Base-by-base conservation (phyloP, 345 rosid genomes). In the Eucalyptus cloeziana region DNA sequence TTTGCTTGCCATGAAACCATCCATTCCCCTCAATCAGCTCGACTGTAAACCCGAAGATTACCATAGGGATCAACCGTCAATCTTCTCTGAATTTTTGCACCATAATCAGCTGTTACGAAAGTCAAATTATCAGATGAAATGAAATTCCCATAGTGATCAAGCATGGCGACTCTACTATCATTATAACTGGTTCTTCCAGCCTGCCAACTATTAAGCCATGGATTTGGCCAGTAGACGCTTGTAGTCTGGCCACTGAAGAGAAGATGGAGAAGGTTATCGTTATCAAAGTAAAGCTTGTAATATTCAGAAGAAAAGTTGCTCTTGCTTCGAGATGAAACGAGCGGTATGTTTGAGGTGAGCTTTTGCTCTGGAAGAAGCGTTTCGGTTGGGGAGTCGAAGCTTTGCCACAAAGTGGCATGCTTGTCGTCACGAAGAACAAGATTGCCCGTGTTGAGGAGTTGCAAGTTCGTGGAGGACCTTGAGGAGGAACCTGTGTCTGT, bases 301-400 rank as follows among this genome's bases (percentile, higher is more conserved):
- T 69, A 85, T 2, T 94, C 92, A 25, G 91, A 91, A 88, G 94
- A 92, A 49, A 40, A 85, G 88, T 94, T 91, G n/a, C n/a, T 50
- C 62, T 7, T 47, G 90, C 93, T 92, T 88, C 88, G 86, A 25
- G 90, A 71, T 3, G 95, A 92, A 80, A 91, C 69, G 54, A 93
- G 91, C 22, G 14, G 24, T 24, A 88, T 86, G 86, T 88, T 54
- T 88, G 89, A 45, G 44, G 91, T 92, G 47, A 92, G 58, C 52
- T 76, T 88, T 87, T 93, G 95, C 21, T 21, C 19, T 25, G 94
- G 93, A 86, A 93, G 92, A 56, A 93, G 92, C 5, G 94, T 93
- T 50, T 92, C 90, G 2, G 92, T 93, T 2, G 95, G 94, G 16
- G 87, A 90, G 58, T 88, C 80, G 67, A 93, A 93, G 89, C 93